These are phyloP conservation scores for Lactuca saligna DNA, from an alignment of 129 eudicot species.

Conservation along the genomic window DNA sequence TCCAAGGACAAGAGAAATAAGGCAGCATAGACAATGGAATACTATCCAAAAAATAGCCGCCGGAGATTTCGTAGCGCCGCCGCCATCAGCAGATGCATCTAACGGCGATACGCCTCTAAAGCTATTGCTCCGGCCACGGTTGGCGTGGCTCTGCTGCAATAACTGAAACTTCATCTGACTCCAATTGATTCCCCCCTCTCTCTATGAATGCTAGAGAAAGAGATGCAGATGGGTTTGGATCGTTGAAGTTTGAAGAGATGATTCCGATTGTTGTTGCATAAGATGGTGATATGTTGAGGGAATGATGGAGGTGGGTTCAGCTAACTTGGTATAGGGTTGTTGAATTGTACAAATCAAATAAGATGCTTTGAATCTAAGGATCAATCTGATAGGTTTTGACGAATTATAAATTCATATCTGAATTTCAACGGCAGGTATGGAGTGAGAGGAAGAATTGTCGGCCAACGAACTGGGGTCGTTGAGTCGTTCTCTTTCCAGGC, in stretches of 20 bases:
- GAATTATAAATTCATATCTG: not conserved
- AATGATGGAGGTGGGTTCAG: conserved; percentile 2
- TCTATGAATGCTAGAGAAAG: not conserved
- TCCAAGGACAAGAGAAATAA: conserved; percentile 64
- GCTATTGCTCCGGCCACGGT: conserved; percentile 57
- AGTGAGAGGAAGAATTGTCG: conserved; percentile 4
- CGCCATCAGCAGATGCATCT: conserved; percentile 44
- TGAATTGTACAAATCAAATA: conserved; percentile 19
- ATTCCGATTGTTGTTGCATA: conserved; percentile 12
- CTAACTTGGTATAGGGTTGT: conserved; percentile 9
- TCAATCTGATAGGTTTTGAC: not conserved
- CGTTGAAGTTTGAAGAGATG: conserved; percentile 16
- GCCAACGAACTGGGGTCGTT: conserved; percentile 12
- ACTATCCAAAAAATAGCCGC: conserved; percentile 52
- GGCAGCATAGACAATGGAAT: conserved; percentile 65
- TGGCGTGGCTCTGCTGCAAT: conserved; percentile 44
- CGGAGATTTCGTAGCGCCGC: conserved; percentile 38
- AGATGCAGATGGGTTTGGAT: not conserved
- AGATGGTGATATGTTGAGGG: conserved; percentile 18
- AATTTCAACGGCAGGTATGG: conserved; percentile 7
- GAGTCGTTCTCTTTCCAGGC: conserved; percentile 11
- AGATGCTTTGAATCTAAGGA: conserved; percentile 25
- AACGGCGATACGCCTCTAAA: conserved; percentile 40
- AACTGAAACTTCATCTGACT: conserved; percentile 57
- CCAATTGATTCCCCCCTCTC: not conserved